Evolutionary conservation across 2,329 filamentous ascomycete genomes (phyloP).

Genomic region (Bipolaris bicolor): DNA sequence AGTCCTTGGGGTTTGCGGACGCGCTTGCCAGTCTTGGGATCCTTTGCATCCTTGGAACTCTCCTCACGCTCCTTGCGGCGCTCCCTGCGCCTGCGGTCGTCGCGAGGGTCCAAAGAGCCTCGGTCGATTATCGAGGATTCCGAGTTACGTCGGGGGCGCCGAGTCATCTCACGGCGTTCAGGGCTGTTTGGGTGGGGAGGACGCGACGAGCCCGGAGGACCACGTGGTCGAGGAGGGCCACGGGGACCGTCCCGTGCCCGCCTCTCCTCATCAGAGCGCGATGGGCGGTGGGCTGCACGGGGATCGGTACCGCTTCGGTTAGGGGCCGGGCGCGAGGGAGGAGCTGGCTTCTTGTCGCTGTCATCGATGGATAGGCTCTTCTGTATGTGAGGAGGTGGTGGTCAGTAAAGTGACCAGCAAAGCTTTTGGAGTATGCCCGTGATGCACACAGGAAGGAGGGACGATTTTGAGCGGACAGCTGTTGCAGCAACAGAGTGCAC

Average conservation of each 20-base stretch:
- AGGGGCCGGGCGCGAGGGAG: slow-evolving; percentile 44
- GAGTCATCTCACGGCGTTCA: slow-evolving; percentile 50
- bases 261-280: slow-evolving; percentile 65
- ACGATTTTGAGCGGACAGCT: slow-evolving; percentile 9
- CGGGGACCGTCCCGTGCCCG: slow-evolving; percentile 48
- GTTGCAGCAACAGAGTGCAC: slow-evolving; percentile 27
- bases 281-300: slow-evolving; percentile 63
- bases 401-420: slow-evolving; percentile 51
- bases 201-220: slow-evolving; percentile 47
- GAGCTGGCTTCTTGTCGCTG: slow-evolving; percentile 52
- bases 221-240: slow-evolving; percentile 46
- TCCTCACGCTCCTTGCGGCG: slow-evolving; percentile 60
- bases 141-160: slow-evolving; percentile 74
- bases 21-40: slow-evolving; percentile 24
- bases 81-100: slow-evolving; percentile 60
- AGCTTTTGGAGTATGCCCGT: slow-evolving; percentile 52
- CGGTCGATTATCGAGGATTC: slow-evolving; percentile 76
- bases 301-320: slow-evolving; percentile 57
- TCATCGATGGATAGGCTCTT: slow-evolving; percentile 72
- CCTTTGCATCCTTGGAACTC: slow-evolving; percentile 43
- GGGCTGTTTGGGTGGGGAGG: slow-evolving; percentile 43
- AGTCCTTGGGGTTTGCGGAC: slow-evolving; percentile 59
- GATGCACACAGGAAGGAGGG: slow-evolving; percentile 5
- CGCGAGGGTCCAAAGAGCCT: slow-evolving; percentile 66
- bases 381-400: slow-evolving; percentile 55